These are phyloP conservation scores for Collybia mongolica DNA, from an alignment of 768 basidiomycete species.

Conservation along the genomic window DNA sequence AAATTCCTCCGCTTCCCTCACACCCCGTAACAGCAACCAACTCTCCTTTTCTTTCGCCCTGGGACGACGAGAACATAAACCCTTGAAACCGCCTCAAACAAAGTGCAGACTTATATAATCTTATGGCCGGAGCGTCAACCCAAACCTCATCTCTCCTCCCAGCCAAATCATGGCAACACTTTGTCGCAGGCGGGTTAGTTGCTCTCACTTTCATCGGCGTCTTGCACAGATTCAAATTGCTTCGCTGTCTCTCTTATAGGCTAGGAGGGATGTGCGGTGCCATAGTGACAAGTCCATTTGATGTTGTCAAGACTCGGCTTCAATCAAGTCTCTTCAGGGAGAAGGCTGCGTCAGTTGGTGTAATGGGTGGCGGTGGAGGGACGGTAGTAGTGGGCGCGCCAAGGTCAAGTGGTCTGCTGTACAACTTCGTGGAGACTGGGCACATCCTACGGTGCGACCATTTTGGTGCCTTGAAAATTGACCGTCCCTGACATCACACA, in stretches of 20 bases:
- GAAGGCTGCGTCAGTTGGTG: constrained; percentile 35
- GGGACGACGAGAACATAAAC: no score
- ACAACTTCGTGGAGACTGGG: constrained; percentile 93
- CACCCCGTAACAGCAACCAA: background rate
- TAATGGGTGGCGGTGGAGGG: constrained; percentile 33
- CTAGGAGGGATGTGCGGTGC: constrained; percentile 98
- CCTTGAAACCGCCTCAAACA: background rate
- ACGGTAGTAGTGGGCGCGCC: constrained; percentile 37
- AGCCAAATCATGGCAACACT: constrained; percentile 81
- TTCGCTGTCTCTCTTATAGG: constrained; percentile 37
- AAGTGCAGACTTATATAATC: background rate
- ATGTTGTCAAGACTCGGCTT: constrained; percentile 96
- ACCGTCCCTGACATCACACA: constrained; percentile 21
- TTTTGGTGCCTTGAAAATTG: background rate
- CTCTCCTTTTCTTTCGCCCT: background rate
- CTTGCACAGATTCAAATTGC: background rate
- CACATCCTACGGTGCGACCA: constrained; percentile 73
- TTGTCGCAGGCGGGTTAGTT: constrained; percentile 84
- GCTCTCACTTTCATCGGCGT: background rate
- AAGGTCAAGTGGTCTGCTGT: constrained; percentile 60
- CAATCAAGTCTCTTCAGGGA: constrained; percentile 82
- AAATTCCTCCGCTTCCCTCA: constrained; percentile 3
- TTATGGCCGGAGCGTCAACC: constrained; percentile 25
- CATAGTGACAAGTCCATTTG: constrained; percentile 94
- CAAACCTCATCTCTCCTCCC: constrained; percentile 45